Conservation (phyloP, 352 stramenopile species). For the Pelagophyceae sp. region DNA sequence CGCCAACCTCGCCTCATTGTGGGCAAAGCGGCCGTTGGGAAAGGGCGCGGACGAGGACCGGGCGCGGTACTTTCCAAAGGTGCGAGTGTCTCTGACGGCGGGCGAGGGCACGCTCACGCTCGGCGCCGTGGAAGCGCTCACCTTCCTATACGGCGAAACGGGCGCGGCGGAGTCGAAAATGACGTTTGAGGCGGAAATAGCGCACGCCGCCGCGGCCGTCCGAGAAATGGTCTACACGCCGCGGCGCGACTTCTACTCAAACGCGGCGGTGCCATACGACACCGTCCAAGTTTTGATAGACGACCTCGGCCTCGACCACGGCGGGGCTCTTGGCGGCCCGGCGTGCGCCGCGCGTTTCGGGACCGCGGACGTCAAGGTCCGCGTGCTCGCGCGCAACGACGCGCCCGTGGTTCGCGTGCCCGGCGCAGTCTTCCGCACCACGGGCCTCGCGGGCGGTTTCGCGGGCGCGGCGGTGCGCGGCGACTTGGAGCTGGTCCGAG, state of each 20-base stretch:
- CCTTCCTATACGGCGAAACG: background rate
- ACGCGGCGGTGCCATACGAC: background rate
- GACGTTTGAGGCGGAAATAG: background rate
- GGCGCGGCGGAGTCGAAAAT: background rate
- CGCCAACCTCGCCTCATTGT: background rate
- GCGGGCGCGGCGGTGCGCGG: background rate
- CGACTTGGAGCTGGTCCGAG: background rate
- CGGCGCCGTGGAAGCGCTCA: background rate
- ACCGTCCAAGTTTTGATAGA: background rate
- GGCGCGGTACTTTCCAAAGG: background rate
- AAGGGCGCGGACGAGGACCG: too few species aligned
- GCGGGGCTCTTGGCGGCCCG: background rate
- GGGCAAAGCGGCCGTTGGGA: too few species aligned
- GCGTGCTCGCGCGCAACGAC: background rate
- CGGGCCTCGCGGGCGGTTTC: background rate
- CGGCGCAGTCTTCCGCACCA: background rate
- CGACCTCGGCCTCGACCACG: slow-evolving; percentile 7
- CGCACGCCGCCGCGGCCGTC: background rate
- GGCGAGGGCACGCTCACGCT: background rate
- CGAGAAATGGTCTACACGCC: background rate
- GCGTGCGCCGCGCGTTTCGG: background rate
- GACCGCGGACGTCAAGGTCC: background rate
- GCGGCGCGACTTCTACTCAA: slow-evolving; percentile 3
- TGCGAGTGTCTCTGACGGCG: background rate
- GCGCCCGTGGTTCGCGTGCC: background rate